These are phyloP conservation scores for Coemansia guatemalensis DNA, from an alignment of 192 early-diverging fungal species.

Conservation along the genomic window DNA sequence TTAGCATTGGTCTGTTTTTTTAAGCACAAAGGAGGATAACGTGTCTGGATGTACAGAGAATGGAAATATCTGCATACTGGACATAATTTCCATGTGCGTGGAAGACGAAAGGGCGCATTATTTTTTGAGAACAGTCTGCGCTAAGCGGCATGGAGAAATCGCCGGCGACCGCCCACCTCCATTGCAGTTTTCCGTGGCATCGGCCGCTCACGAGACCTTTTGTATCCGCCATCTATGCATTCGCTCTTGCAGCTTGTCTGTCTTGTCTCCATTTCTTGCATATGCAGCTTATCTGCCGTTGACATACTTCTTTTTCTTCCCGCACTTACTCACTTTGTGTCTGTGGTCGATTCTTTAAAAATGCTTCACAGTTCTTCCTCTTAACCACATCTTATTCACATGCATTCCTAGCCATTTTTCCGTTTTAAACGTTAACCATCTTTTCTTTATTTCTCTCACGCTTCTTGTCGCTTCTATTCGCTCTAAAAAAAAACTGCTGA, in stretches of 20 bases:
- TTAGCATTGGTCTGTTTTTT: background rate
- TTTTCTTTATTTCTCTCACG: background rate
- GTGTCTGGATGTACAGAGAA: background rate
- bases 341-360: background rate
- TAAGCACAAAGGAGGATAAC: background rate
- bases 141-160: background rate
- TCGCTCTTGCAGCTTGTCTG: background rate
- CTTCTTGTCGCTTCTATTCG: background rate
- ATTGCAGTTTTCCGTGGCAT: background rate
- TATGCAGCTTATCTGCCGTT: background rate
- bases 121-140: background rate
- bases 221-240: background rate
- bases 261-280: background rate
- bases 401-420: background rate
- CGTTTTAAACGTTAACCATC: background rate
- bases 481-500: background rate
- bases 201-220: background rate
- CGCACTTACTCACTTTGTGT: background rate
- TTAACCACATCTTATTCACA: background rate
- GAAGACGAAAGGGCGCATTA: background rate
- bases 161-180: background rate
- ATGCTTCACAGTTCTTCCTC: background rate
- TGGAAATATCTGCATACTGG: background rate
- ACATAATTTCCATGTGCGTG: background rate
- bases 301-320: background rate